Percentiles rank a stretch among this genome's conserved stretches.
phyloP scores from a whole-genome alignment of 768 basidiomycete genomes.

The Termitomyces eurrhizus region DNA sequence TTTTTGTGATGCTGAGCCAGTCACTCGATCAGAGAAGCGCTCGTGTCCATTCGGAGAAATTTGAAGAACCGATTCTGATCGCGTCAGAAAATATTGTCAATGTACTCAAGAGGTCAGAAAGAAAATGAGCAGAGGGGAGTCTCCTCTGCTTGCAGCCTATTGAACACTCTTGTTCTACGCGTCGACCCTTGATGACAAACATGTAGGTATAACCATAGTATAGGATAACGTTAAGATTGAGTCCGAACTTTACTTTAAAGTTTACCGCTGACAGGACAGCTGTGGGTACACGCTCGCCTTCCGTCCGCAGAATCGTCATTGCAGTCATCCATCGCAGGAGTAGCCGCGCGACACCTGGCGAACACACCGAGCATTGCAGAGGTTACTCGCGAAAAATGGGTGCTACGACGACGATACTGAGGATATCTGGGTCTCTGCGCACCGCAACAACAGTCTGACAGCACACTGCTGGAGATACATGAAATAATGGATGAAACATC shows the following conservation, averaged over 20 bases:
- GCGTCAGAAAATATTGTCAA: conserved; percentile 1
- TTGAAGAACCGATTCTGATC: background rate
- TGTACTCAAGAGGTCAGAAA: background rate
- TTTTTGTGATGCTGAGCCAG: background rate
- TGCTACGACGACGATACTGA: conserved; percentile 23
- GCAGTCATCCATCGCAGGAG: conserved; percentile 82
- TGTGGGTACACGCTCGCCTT: conserved; percentile 8
- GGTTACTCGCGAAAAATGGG: conserved; percentile 20
- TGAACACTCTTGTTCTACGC: background rate
- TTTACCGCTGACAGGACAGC: conserved; percentile 19
- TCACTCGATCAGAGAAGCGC: background rate
- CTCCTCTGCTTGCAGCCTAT: background rate
- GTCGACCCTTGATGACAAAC: background rate
- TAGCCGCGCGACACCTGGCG: conserved; percentile 24
- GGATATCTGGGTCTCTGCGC: conserved; percentile 11
- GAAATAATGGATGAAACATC: background rate
- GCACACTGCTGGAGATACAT: background rate
- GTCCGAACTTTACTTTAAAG: conserved; percentile 24
- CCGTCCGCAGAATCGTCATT: conserved; percentile 45
- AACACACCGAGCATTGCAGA: conserved; percentile 9
- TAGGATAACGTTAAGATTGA: background rate
- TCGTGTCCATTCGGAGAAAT: background rate
- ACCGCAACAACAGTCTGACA: background rate
- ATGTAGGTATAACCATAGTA: background rate
- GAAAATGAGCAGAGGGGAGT: background rate